phyloP scores from a whole-genome alignment of 108 stramenopile genomes.

The Pseudonitzschia multistriata region DNA sequence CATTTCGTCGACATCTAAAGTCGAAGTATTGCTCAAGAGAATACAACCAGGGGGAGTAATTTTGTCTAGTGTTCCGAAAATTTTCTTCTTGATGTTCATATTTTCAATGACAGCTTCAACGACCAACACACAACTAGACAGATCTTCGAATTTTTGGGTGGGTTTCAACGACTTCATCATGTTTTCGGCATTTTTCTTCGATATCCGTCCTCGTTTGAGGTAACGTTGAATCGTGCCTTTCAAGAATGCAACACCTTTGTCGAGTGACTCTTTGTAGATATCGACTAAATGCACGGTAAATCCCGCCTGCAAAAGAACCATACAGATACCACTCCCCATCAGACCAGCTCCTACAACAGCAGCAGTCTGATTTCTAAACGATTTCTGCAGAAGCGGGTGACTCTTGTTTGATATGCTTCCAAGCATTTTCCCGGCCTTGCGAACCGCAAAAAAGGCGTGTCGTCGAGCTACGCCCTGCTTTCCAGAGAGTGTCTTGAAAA shows the following conservation, averaged over 20 bases:
- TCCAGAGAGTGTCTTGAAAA: slow-evolving; percentile 62
- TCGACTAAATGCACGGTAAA: slow-evolving; percentile 87
- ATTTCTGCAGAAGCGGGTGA: slow-evolving; percentile 28
- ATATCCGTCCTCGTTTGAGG: slow-evolving; percentile 50
- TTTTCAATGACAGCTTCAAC: slow-evolving; percentile 98
- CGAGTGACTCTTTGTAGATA: slow-evolving; percentile 62
- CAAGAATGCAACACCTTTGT: slow-evolving; percentile 63
- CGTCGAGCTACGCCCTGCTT: slow-evolving; percentile 81
- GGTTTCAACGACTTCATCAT: slow-evolving; percentile 32
- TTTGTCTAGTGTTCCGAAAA: slow-evolving; percentile 83
- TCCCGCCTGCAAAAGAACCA: slow-evolving; percentile 88
- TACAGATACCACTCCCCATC: slow-evolving; percentile 97
- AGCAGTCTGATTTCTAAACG: slow-evolving; percentile 19
- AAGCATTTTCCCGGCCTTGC: slow-evolving; percentile 62
- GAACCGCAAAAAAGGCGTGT: slow-evolving; percentile 95
- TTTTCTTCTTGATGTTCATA: slow-evolving; percentile 86
- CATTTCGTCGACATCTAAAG: slow-evolving; percentile 93
- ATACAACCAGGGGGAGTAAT: slow-evolving; percentile 53
- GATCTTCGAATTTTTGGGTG: slow-evolving; percentile 41
- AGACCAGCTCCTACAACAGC: slow-evolving; percentile 95
- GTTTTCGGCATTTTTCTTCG: slow-evolving; percentile 33
- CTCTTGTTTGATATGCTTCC: slow-evolving; percentile 18
- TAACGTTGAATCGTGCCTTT: slow-evolving; percentile 52
- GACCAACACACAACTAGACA: slow-evolving; percentile 66
- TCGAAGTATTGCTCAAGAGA: slow-evolving; percentile 80